These are phyloP conservation scores for Metschnikowia continentalis DNA, from an alignment of 805 yeast species.

Conservation along the genomic window DNA sequence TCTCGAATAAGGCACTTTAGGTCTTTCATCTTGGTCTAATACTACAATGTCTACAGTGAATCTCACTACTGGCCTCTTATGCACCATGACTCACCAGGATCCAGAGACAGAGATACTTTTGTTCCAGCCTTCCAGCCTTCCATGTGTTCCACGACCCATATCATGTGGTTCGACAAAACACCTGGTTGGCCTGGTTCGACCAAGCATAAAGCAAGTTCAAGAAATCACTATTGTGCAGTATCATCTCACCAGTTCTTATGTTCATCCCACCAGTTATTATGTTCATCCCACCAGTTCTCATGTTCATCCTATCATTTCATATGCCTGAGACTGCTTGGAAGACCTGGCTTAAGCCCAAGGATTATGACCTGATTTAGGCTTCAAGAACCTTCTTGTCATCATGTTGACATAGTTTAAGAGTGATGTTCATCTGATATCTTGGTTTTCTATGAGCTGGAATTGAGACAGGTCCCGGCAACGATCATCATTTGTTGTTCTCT, in stretches of 20 bases:
- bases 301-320: background rate
- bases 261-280: conserved; percentile 3
- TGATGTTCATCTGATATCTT: too few species aligned
- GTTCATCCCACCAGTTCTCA: conserved; percentile 16
- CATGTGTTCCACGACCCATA: conserved; percentile 31
- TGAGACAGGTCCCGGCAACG: too few species aligned
- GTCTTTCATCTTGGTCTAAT: conserved; percentile 26
- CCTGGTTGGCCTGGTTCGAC: conserved; percentile 21
- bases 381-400: too few species aligned
- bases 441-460: too few species aligned
- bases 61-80: conserved; percentile 26
- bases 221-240: conserved; percentile 24
- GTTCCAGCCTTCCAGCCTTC: conserved; percentile 38
- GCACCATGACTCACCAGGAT: conserved; percentile 34
- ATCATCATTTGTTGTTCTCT: too few species aligned
- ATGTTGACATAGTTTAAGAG: too few species aligned
- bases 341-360: conserved; percentile 14
- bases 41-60: conserved; percentile 31
- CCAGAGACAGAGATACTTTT: conserved; percentile 35
- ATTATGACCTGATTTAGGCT: conserved; percentile 10
- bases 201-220: conserved; percentile 9
- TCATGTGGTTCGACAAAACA: conserved; percentile 21
- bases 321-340: conserved; percentile 11
- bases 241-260: conserved; percentile 16
- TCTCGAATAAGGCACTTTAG: conserved; percentile 29